Evolutionary conservation across 129 eudicot species (phyloP), one percentile per base, ranked within the genome.

Genomic region (Kitagawia praeruptora): DNA sequence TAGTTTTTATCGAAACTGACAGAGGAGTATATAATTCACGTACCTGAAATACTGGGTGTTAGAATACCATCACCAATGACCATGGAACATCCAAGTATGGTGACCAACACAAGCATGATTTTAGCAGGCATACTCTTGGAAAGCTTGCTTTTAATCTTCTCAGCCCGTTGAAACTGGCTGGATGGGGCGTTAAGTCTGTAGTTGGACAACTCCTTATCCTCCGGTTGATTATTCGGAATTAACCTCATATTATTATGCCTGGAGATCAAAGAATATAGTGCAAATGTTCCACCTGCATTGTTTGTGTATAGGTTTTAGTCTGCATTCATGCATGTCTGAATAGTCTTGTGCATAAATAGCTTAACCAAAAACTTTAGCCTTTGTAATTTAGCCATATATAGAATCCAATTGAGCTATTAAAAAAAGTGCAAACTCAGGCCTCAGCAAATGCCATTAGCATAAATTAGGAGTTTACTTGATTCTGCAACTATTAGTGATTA

Each of bases 21-120:
- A 1, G 37, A 63, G 41, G 23, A 40, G 25, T 3, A 41, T 71
- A 7, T 41, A 13, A 27, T 41, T 19, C 14, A 42, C 27, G 0
- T 49, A 81, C 88, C 88, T 63, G 82, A 79, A 19, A 79, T 79
- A 63, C 77, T 47, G 8, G 82, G 82, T 38, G 78, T 85, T 19
- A 87, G 79, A 77, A 90, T 83, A 5, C 95, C 95, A 75, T 90
- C 92, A 14, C 95, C 95, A 69, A 90, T 90, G 58, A 90, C 90
- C 95, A 90, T 90, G 51, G 90, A 88, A 70, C 92, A 87, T 27
- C 95, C 94, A 2, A 90, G 80, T 49, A 90, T 87, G 61, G 87
- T 81, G n/a, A 83, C 80, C 5, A 90, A 76, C 49, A 90, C 83
- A 74, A 90, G 95, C 31, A 86, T 45, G 45, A 82, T 47, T 80